Evolutionary conservation across 2,329 filamentous ascomycete species (phyloP), one percentile per base, ranked within the genome.

Genomic region (Madurella fahalii): DNA sequence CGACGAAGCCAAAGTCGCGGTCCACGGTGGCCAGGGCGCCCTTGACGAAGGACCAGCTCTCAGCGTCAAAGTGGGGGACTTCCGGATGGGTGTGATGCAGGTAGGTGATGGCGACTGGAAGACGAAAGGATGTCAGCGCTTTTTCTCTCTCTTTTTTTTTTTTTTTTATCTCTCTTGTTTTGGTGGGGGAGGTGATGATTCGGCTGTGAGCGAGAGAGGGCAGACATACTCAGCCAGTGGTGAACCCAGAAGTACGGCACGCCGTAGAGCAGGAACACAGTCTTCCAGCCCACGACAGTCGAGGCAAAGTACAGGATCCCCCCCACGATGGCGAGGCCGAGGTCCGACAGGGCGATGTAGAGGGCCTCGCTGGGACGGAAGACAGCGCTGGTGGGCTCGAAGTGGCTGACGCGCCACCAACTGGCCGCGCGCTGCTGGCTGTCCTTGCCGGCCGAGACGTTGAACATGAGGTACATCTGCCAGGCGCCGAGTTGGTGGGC

Each of bases 201-300:
- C n/a, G n/a, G 25, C 25, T 25, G 25, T 25, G 25, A 25, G 25
- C 25, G 25, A 25, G 3, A 7, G 25, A 7, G 25, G 25, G 4
- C 25, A 45, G 8, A 81, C 58, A 9, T 86, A 94, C 90, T 89
- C 55, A 97, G 86, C 93, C 93, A 97, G 83, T 96, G 91, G 81
- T 97, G 95, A 51, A 96, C 92, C 93, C 93, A 96, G 56, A 96
- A 72, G 68, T 86, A 89, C 15, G 86, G 85, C 37, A 85, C 74
- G 30, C 76, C 73, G 67, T 87, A 88, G 15, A 86, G 71, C 44
- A 84, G 71, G 52, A 79, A 71, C 15, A 84, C 75, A 42, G 78
- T 85, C 63, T 76, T 77, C 59, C 71, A 74, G 39, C 82, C 83
- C n/a, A 85, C 72, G 30, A 75, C 68, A 62, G 77, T 74, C 9